Conservation (phyloP, 306 rosid genomes). For the Gynostemma pentaphyllum region DNA sequence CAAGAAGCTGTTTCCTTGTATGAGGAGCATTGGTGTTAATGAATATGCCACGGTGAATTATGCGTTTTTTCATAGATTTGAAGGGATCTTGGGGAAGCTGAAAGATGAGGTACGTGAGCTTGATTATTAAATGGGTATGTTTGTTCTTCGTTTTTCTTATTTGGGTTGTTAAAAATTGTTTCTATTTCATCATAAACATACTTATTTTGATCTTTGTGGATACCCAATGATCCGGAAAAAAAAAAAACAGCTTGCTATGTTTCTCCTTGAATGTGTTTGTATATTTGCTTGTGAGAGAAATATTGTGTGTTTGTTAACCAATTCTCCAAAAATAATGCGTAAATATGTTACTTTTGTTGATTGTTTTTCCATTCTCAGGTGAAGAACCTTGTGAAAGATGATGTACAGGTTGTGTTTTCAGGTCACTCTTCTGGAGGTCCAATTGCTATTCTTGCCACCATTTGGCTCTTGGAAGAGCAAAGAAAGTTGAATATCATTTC, state of each 20-base stretch:
- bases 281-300: too few species aligned
- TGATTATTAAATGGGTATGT: not conserved
- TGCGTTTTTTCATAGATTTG: constrained; percentile 35
- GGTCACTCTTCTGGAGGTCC: constrained; percentile 71
- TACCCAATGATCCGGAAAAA: too few species aligned
- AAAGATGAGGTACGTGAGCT: constrained; percentile 21
- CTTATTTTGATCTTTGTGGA: too few species aligned
- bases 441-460: constrained; percentile 46
- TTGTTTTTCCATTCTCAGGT: too few species aligned
- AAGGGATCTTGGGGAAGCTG: constrained; percentile 12
- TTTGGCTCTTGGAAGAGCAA: constrained; percentile 42
- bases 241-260: too few species aligned
- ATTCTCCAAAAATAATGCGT: too few species aligned
- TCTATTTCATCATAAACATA: too few species aligned
- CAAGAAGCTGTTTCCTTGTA: constrained; percentile 28
- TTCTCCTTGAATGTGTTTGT: too few species aligned
- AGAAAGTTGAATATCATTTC: not conserved
- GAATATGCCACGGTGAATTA: constrained; percentile 39
- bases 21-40: constrained; percentile 55
- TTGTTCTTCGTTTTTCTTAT: not conserved
- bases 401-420: constrained; percentile 42
- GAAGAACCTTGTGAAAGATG: constrained; percentile 7
- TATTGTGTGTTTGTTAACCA: too few species aligned
- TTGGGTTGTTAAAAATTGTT: too few species aligned
- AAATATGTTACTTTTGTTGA: too few species aligned